Evolutionary conservation across 345 rosid genomes (phyloP).

Genomic region (Fremontodendron californicum): DNA sequence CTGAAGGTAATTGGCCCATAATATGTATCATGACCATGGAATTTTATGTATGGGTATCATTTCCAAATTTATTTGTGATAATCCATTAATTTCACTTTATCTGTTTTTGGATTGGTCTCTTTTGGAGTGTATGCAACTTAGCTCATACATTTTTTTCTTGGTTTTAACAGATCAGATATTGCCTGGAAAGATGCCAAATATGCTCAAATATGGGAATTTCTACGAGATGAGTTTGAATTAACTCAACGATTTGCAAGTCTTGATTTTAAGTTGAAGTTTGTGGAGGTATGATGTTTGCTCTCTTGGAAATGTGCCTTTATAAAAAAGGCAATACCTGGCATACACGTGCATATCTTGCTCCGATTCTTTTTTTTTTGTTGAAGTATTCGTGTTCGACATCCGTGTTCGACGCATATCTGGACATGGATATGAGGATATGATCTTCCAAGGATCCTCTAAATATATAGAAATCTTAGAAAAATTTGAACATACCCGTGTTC

Average conservation of each 20-base stretch:
- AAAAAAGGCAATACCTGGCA: too few species aligned
- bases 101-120: neutral
- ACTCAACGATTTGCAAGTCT: constrained; percentile 16
- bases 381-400: too few species aligned
- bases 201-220: constrained; percentile 17
- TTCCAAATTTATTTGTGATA: neutral
- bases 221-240: constrained; percentile 14
- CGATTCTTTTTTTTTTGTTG: too few species aligned
- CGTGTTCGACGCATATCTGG: too few species aligned
- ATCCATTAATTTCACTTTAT: neutral
- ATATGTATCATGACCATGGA: neutral
- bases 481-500: too few species aligned
- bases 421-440: too few species aligned
- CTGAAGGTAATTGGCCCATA: neutral
- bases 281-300: neutral
- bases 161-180: constrained; percentile 73
- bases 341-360: too few species aligned
- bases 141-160: neutral
- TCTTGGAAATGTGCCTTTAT: too few species aligned
- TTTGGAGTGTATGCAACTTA: neutral
- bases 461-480: too few species aligned
- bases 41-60: neutral
- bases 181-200: constrained; percentile 99
- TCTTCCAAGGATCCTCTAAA: too few species aligned
- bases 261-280: constrained; percentile 14